Evolutionary conservation across 345 rosid species (phyloP), one percentile per base, ranked within the genome.

Genomic region (Cardiospermum halicacabum): DNA sequence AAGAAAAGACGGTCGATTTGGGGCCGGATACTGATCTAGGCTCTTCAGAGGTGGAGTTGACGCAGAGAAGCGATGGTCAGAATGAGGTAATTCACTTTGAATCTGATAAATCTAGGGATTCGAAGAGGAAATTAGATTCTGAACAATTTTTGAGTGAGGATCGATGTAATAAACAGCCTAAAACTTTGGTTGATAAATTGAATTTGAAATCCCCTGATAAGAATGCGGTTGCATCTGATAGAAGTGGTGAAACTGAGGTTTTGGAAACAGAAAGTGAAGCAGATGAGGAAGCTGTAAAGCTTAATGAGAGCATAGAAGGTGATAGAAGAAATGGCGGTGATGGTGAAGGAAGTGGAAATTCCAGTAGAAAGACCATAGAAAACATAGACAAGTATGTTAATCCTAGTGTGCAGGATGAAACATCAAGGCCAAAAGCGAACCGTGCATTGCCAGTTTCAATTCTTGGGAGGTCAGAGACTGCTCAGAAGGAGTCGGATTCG

Each of bases 11-110:
- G 25, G 76, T 75, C 26, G 77, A 80, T 66, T 65, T 80, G 74
- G 80, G 78, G 37, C 67, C 73, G 72, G 82, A 78, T 59, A 68
- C 70, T 24, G 81, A 81, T 60, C 9, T 70, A 68, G 81, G 75
- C 70, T 75, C 55, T 58, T 55, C 60, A 11, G 74, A 42, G 65
- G 34, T 62, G 54, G 82, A 74, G 64, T 58, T 60, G 58, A 61
- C 74, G 5, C 78, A 60, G 73, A 58, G 60, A 42, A 56, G 58
- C 50, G 76, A 50, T 8, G 9, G 50, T 1, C 65, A 21, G 19
- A 45, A 42, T 11, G 45, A 24, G 73, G 73, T 30, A 42, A 39
- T 62, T 60, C 19, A 24, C 11, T 61, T 6, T 51, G 45, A 70
- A 64, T 65, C 43, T 10, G 68, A 56, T 11, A 30, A 53, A 39